phyloP scores from a whole-genome alignment of 805 yeast genomes.

The Wickerhamiella dianesei region DNA sequence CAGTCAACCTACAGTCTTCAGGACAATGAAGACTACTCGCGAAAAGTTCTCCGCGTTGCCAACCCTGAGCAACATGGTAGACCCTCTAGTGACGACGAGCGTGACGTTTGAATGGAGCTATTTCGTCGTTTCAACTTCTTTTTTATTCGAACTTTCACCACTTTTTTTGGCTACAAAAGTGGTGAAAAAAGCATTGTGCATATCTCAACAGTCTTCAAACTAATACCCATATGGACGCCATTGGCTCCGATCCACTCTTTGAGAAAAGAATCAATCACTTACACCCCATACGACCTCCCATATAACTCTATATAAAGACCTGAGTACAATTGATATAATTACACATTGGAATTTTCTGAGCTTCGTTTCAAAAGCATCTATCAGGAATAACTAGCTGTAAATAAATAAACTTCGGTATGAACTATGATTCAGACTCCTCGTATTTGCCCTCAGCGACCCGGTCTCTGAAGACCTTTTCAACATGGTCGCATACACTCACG shows the following conservation, averaged over 20 bases:
- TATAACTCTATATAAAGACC: no score
- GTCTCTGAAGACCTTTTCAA: slow-evolving; percentile 66
- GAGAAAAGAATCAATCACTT: background rate
- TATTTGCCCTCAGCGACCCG: slow-evolving; percentile 46
- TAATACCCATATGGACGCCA: background rate
- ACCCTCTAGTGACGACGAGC: background rate
- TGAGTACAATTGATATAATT: no score
- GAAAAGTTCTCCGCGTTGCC: slow-evolving; percentile 43
- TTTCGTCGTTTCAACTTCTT: background rate
- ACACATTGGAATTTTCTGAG: no score
- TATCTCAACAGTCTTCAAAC: background rate
- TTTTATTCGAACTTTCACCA: background rate
- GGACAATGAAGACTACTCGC: slow-evolving; percentile 45
- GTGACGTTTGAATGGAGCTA: background rate
- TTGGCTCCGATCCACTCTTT: background rate
- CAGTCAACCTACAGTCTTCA: slow-evolving; percentile 35
- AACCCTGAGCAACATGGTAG: slow-evolving; percentile 28
- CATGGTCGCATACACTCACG: slow-evolving; percentile 64
- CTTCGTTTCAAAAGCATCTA: no score
- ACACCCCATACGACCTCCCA: no score
- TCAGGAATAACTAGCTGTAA: background rate
- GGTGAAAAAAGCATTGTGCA: background rate
- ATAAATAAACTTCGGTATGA: background rate
- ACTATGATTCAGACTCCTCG: slow-evolving; percentile 10
- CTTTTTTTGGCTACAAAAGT: no score